Percentiles rank a stretch among this genome's conserved stretches.
phyloP scores from a whole-genome alignment of 805 yeast species.

The Priceomyces medius region DNA sequence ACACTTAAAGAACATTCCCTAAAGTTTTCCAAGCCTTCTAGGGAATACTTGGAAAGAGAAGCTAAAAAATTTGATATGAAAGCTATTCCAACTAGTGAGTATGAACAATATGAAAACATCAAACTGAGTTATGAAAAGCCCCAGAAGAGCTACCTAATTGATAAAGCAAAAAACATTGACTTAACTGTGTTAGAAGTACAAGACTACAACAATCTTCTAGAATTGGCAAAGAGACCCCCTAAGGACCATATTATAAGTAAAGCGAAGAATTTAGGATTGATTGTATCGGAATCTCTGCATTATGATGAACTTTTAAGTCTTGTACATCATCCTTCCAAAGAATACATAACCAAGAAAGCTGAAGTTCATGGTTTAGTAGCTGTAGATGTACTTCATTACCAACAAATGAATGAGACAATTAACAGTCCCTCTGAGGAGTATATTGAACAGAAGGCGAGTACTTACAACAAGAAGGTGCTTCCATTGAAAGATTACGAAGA shows the following conservation, averaged over 20 bases:
- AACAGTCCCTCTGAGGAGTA: conserved; percentile 27
- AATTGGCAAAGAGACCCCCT: conserved; percentile 18
- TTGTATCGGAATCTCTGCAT: conserved; percentile 15
- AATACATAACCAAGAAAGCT: conserved; percentile 19
- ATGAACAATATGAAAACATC: conserved; percentile 14
- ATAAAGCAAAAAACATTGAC: conserved; percentile 36
- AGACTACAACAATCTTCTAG: conserved; percentile 13
- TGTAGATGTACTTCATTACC: conserved; percentile 12
- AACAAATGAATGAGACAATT: conserved; percentile 12
- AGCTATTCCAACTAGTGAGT: conserved; percentile 18
- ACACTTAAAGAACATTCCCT: conserved; percentile 13
- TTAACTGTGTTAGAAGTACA: conserved; percentile 22
- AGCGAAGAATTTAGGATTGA: conserved; percentile 14
- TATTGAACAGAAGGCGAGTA: conserved; percentile 19
- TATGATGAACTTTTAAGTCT: conserved; percentile 9
- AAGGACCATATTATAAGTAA: conserved; percentile 13
- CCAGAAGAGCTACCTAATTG: conserved; percentile 27
- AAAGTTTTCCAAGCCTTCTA: conserved; percentile 22
- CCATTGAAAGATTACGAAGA: conserved; percentile 9
- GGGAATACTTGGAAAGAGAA: conserved; percentile 22
- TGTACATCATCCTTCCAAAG: conserved; percentile 12
- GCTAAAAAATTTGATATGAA: conserved; percentile 18
- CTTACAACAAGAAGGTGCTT: conserved; percentile 12
- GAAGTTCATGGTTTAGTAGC: conserved; percentile 21
- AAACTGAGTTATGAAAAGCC: conserved; percentile 33